Conservation (phyloP, 2,329 filamentous ascomycete species). For the Nigrospora sphaerica region DNA sequence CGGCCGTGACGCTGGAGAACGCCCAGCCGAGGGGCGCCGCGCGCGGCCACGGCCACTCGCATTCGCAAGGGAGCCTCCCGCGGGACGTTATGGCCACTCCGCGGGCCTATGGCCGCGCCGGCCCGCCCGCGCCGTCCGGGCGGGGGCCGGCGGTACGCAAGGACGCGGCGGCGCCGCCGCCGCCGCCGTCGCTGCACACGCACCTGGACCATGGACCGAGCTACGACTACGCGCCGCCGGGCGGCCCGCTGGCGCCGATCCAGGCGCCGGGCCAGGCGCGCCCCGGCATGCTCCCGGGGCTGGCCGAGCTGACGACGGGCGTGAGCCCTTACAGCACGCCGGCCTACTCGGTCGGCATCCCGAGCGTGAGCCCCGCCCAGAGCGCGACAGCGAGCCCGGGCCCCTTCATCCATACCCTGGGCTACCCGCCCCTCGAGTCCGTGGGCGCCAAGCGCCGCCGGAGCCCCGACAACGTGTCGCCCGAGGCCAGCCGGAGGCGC, state of each 20-base stretch:
- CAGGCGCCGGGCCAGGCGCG: slow-evolving; percentile 33
- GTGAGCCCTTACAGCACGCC: slow-evolving; percentile 54
- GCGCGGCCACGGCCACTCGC: slow-evolving; percentile 30
- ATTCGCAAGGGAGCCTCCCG: slow-evolving; percentile 37
- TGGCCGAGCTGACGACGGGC: slow-evolving; percentile 58
- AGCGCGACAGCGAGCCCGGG: slow-evolving; percentile 35
- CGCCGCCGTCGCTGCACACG: slow-evolving; percentile 12
- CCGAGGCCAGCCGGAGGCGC: slow-evolving; percentile 38
- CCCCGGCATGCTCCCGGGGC: slow-evolving; percentile 47
- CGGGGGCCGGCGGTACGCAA: slow-evolving; percentile 4
- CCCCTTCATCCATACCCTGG: slow-evolving; percentile 23
- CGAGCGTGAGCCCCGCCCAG: slow-evolving; percentile 28
- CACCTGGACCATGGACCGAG: slow-evolving; percentile 24
- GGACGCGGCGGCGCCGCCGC: slow-evolving; percentile 6
- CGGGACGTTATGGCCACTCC: slow-evolving; percentile 34
- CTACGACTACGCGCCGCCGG: slow-evolving; percentile 20
- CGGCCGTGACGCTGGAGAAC: slow-evolving; percentile 43
- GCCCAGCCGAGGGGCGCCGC: slow-evolving; percentile 25
- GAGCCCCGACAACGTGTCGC: slow-evolving; percentile 38
- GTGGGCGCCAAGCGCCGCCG: slow-evolving; percentile 43
- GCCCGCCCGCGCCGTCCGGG: slow-evolving; percentile 4
- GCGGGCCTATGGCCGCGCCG: slow-evolving; percentile 33
- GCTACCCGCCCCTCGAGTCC: slow-evolving; percentile 31
- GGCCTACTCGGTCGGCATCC: slow-evolving; percentile 38
- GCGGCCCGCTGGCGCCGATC: slow-evolving; percentile 44